Conservation (phyloP, 768 basidiomycete genomes). For the Arthromyces matolae region DNA sequence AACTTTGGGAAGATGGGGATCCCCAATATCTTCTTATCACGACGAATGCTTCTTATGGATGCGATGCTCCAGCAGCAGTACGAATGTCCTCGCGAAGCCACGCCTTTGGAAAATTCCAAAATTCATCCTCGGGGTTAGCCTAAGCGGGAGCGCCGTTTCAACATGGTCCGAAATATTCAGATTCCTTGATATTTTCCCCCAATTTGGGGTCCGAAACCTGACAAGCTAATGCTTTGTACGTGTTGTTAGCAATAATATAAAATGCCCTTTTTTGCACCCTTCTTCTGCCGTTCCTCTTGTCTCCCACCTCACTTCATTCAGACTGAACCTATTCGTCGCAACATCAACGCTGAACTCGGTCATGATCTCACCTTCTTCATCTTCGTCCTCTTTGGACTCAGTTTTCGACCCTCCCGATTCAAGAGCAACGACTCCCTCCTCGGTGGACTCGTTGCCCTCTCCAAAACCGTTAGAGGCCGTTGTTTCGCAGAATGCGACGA, state of each 20-base stretch:
- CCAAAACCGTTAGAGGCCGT: conserved; percentile 17
- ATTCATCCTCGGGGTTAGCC: too few species aligned
- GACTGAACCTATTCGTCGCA: background rate
- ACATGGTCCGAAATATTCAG: conserved; percentile 1
- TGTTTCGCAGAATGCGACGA: conserved; percentile 13
- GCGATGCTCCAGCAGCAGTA: too few species aligned
- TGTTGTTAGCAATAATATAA: conserved; percentile 27
- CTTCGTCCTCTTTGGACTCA: conserved; percentile 31
- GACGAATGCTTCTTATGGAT: too few species aligned
- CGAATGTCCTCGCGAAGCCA: too few species aligned
- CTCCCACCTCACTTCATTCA: background rate
- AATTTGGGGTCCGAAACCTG: conserved; percentile 9
- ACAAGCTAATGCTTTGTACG: conserved; percentile 18
- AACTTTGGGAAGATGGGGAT: too few species aligned
- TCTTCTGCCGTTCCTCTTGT: conserved; percentile 7
- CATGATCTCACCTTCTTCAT: conserved; percentile 24
- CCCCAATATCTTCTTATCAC: too few species aligned
- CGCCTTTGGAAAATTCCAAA: too few species aligned
- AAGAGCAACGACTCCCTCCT: conserved; percentile 33
- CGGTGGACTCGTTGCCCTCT: conserved; percentile 6
- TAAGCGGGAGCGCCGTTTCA: background rate
- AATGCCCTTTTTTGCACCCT: conserved; percentile 16
- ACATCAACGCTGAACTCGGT: background rate
- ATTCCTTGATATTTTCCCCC: conserved; percentile 1
- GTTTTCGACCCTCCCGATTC: conserved; percentile 30